Evolutionary conservation across 805 yeast genomes (phyloP), one percentile per base, ranked within the genome.

Genomic region (Yarrowia sp.): DNA sequence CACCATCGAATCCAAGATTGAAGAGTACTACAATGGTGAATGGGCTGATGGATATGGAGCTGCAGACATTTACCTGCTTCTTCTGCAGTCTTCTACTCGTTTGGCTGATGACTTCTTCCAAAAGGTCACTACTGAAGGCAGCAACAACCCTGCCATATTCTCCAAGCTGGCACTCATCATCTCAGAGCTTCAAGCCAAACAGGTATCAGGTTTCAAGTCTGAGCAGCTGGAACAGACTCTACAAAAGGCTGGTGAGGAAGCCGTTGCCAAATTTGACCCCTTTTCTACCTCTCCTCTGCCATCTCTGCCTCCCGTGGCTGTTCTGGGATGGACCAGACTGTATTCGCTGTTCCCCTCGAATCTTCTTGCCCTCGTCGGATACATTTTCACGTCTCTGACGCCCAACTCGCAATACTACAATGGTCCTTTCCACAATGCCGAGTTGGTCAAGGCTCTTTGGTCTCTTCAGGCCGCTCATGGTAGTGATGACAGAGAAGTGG

Each of bases 361-460:
- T 9, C 53, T 61, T 7, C 55, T 61, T 2, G 66, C 66, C n/a
- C n/a, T 61, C 5, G 55, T 47, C 12, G 55, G 66, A 5, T 61
- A 46, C 55, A 47, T 61, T 36, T 61, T 61, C 44, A 61, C 55
- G 10, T 46, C 66, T 3, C 19, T 61, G 17, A 61, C 55, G 4
- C 66, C 66, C 38, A 15, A 47, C 15, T 61, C 66, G 30, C 43
- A 36, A 39, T 47, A 61, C 36, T 61, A 61, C 55, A 61, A 61
- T 14, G 66, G 66, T 15, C 66, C 66, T 14, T 61, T 61, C 49
- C 81, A 82, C 68, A 96, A 91, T 73, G 87, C 89, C 0, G 96
- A 90, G 72, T 83, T 89, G 0, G 90, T 89, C 0, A 85, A 84
- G 65, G 80, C 85, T 24, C 80, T 93, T 1, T 88, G 90, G 81